Conservation (phyloP, 257 asterid genomes). For the Fraxinus anomala region DNA sequence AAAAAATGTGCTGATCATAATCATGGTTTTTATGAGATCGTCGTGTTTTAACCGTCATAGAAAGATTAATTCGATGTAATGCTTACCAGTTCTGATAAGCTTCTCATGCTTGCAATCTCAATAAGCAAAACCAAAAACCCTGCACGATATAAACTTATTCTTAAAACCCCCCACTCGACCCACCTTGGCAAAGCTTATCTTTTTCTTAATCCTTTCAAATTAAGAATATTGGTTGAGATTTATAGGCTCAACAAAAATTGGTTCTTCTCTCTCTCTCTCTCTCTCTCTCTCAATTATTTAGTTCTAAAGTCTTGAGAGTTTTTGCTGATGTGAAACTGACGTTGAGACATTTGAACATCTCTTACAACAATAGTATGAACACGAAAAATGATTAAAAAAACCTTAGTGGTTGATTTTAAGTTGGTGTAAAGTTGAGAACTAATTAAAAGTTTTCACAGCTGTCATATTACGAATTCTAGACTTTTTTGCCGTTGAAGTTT, state of each 20-base stretch:
- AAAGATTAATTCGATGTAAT: neutral
- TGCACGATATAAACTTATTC: too few species aligned
- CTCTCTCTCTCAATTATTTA: constrained; percentile 16
- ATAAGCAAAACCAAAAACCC: constrained; percentile 11
- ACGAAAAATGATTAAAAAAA: neutral
- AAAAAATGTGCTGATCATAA: too few species aligned
- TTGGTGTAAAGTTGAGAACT: constrained; percentile 31
- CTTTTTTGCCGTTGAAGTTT: constrained; percentile 37
- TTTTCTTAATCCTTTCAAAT: constrained; percentile 30
- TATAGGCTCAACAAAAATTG: constrained; percentile 34
- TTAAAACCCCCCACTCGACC: too few species aligned
- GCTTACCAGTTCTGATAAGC: constrained; percentile 61
- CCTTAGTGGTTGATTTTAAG: constrained; percentile 29
- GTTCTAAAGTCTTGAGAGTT: constrained; percentile 35
- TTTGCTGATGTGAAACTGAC: constrained; percentile 61
- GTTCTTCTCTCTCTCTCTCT: too few species aligned
- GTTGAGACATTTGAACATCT: constrained; percentile 30
- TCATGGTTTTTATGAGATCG: neutral
- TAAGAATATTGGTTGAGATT: constrained; percentile 25
- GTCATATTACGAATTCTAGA: constrained; percentile 28
- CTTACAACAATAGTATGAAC: constrained; percentile 38
- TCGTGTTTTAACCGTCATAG: neutral
- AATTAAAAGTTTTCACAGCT: neutral
- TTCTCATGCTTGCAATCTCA: constrained; percentile 59
- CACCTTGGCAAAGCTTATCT: constrained; percentile 22